Percentiles rank a stretch among this genome's conserved stretches.
Evolutionary conservation across 257 asterid genomes (phyloP).

Genomic region (Fraxinus americana): DNA sequence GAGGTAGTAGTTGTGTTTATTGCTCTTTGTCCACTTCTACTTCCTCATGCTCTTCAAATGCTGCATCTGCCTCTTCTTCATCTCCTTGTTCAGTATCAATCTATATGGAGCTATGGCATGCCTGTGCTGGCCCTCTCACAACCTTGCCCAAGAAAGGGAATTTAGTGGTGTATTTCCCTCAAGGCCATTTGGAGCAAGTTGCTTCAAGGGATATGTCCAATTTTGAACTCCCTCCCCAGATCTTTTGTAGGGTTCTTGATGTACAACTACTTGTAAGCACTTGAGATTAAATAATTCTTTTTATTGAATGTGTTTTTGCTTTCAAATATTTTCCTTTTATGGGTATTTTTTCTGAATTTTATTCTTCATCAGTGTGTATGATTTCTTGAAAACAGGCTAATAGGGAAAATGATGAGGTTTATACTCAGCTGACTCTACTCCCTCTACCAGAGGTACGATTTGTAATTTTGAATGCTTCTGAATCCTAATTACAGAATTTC

Average conservation of each 20-base stretch:
- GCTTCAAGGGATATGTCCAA: constrained; percentile 71
- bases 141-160: constrained; percentile 82
- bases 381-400: constrained; percentile 64
- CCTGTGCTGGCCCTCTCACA: constrained; percentile 97
- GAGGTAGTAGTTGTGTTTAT: constrained; percentile 43
- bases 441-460: constrained; percentile 77
- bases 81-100: constrained; percentile 43
- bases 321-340: not conserved
- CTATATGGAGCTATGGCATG: constrained; percentile 91
- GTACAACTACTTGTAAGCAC: constrained; percentile 79
- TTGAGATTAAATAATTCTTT: constrained; percentile 6
- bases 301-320: constrained; percentile 8
- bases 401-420: constrained; percentile 97
- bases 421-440: constrained; percentile 78
- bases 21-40: constrained; percentile 52
- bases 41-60: constrained; percentile 72
- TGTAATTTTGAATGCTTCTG: constrained; percentile 4
- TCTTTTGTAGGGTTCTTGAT: constrained; percentile 85
- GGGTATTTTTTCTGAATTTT: not conserved
- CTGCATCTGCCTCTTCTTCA: constrained; percentile 45
- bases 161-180: constrained; percentile 92
- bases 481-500: constrained; percentile 10
- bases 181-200: constrained; percentile 92
- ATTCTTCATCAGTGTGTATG: constrained; percentile 4
- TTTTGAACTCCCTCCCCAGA: constrained; percentile 81